Percentiles rank a stretch among this genome's conserved stretches.
Evolutionary conservation across 2,329 filamentous ascomycete genomes (phyloP).

Genomic region (Ophiostoma sp.): DNA sequence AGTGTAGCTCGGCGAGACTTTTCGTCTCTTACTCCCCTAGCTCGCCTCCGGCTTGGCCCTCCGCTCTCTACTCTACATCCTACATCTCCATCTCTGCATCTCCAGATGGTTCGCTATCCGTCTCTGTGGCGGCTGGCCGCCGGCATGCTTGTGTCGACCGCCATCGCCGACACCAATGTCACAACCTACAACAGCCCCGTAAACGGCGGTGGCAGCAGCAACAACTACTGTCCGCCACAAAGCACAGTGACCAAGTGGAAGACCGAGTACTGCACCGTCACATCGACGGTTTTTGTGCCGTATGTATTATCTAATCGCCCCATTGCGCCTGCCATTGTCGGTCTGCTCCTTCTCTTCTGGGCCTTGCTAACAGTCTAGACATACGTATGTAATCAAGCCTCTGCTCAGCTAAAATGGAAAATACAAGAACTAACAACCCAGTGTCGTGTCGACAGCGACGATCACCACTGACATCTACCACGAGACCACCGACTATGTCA

Average conservation of each 20-base stretch:
- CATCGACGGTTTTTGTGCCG: neutral
- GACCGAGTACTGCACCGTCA: constrained; percentile 7
- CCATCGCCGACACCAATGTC: neutral
- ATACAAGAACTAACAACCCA: neutral
- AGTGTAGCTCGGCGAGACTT: constrained; percentile 8
- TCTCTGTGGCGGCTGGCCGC: constrained; percentile 19
- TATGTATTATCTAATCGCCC: neutral
- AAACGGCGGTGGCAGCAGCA: neutral
- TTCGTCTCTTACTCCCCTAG: neutral
- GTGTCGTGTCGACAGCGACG: neutral
- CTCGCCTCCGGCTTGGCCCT: neutral
- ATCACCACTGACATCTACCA: neutral
- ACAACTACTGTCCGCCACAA: neutral
- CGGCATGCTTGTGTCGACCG: neutral
- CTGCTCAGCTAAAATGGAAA: neutral
- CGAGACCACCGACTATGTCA: constrained; percentile 9
- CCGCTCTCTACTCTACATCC: neutral
- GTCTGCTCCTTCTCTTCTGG: neutral
- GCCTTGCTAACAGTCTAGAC: neutral
- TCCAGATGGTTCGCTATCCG: constrained; percentile 3
- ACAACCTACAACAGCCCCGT: constrained; percentile 18
- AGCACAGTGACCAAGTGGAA: constrained; percentile 20
- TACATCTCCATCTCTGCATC: neutral
- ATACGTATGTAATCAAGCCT: neutral
- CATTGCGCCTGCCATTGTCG: neutral